These are phyloP conservation scores for Mimosa pudica DNA, from an alignment of 306 rosid species.

Conservation along the genomic window DNA sequence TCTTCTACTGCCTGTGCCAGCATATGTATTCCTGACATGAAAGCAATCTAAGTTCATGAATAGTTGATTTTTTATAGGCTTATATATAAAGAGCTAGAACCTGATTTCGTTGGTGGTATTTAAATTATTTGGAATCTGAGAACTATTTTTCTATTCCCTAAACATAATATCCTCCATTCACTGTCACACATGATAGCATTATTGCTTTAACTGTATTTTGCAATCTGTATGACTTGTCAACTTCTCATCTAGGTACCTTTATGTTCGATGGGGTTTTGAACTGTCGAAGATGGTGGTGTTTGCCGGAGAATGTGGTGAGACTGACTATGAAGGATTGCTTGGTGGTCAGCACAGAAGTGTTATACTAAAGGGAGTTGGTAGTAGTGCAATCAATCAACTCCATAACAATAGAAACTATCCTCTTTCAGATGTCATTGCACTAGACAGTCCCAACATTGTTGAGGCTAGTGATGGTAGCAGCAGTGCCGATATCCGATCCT, in stretches of 20 bases:
- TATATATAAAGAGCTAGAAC: not conserved
- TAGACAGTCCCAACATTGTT: slow-evolving; percentile 69
- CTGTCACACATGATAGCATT: not conserved
- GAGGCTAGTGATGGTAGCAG: slow-evolving; percentile 62
- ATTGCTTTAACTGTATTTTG: slow-evolving; percentile 24
- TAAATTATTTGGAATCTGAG: slow-evolving; percentile 5
- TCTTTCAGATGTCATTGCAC: slow-evolving; percentile 80
- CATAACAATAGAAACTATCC: slow-evolving; percentile 86
- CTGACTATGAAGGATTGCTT: slow-evolving; percentile 94
- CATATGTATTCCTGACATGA: not conserved
- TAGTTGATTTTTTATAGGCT: not conserved
- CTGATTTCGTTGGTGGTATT: not conserved
- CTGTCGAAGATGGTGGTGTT: slow-evolving; percentile 90
- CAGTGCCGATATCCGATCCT: slow-evolving; percentile 61
- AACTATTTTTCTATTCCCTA: slow-evolving; percentile 13
- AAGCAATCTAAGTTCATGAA: not conserved
- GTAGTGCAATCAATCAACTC: slow-evolving; percentile 64
- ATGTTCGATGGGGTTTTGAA: slow-evolving; percentile 94
- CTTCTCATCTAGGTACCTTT: slow-evolving; percentile 73
- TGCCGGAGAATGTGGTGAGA: slow-evolving; percentile 93
- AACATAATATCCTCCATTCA: slow-evolving; percentile 26
- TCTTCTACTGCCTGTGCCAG: not conserved
- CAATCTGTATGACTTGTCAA: slow-evolving; percentile 30
- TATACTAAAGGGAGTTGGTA: slow-evolving; percentile 75
- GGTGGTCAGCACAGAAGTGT: slow-evolving; percentile 86